Base-by-base conservation (phyloP, 2,329 filamentous ascomycete species). In the Leptographium wingfieldii region DNA sequence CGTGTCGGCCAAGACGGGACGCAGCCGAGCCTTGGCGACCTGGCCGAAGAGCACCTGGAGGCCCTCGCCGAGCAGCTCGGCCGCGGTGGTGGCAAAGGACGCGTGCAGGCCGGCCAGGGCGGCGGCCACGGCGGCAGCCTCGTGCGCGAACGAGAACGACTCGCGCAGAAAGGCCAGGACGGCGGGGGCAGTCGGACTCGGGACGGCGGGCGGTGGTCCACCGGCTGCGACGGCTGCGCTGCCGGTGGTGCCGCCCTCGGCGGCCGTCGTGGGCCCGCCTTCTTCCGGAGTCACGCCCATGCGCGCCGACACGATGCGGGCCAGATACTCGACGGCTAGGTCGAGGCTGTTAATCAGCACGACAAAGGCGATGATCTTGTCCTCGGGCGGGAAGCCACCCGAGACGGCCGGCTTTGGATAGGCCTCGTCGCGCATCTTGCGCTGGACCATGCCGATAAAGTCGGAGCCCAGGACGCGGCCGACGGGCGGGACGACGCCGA, bases 291-390 rank as follows among this genome's bases (percentile, higher is more conserved):
- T 67, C 19, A 72, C 71, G 40, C 75, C 74, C 31, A 92, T 76
- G 55, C 87, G 84, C 40, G 84, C 80, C 38, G 81, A 80, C 53
- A 97, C 86, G 66, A 99, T 96, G 59, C 92, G 87, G 19, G 84
- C 82, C 57, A 96, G 82, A 72, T 99, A 99, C 69, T 96, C 90
- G 63, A 90, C 90, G 11, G 91, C 87, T 62, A 96, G 83, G 70
- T 99, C 92, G 31, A 99, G 83, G 70, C 92, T 96, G 78, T 99
- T 99, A 72, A 96, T 90, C 55, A 96, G 80, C 27, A 97, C 86
- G 19, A 96, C 84, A 71, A 99, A 99, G 4, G 88, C 80, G 57
- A 97, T 83, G 64, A 96, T 88, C 66, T 87, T 90, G 67, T 91
- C 85, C 71, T 99, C 94, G 0, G 92, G 90, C 0, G 92, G 92